phyloP scores from a whole-genome alignment of 805 yeast genomes.

The Huiozyma naganishii region DNA sequence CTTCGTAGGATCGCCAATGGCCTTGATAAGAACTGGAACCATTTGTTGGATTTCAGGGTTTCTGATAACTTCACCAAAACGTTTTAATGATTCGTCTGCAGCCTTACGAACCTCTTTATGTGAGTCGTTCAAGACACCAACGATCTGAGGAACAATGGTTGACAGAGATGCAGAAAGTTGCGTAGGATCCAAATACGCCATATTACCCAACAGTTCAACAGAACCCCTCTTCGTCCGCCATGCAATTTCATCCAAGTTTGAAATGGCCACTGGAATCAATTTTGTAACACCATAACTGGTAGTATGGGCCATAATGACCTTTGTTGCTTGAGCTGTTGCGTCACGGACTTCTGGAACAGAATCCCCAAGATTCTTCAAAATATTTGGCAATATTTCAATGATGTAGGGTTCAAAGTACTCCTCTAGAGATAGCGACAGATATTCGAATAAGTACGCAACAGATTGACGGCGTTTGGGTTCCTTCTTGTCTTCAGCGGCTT shows the following conservation, averaged over 20 bases:
- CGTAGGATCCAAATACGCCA: slow-evolving; percentile 95
- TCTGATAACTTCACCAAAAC: slow-evolving; percentile 93
- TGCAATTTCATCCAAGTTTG: slow-evolving; percentile 74
- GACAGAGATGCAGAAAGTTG: slow-evolving; percentile 86
- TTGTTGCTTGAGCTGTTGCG: slow-evolving; percentile 80
- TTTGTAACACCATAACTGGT: slow-evolving; percentile 87
- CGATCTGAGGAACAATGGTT: slow-evolving; percentile 90
- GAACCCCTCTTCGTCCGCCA: slow-evolving; percentile 98
- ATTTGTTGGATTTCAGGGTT: slow-evolving; percentile 93
- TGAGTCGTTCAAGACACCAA: slow-evolving; percentile 84
- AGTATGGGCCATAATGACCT: slow-evolving; percentile 78
- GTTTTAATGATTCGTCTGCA: slow-evolving; percentile 76
- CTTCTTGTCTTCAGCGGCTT: slow-evolving; percentile 82
- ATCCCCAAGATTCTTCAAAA: slow-evolving; percentile 79
- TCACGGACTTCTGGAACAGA: slow-evolving; percentile 73
- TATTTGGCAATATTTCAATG: slow-evolving; percentile 72
- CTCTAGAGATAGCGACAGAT: slow-evolving; percentile 68
- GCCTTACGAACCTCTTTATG: slow-evolving; percentile 96
- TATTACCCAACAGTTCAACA: slow-evolving; percentile 88
- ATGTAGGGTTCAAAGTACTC: slow-evolving; percentile 88
- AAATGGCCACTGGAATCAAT: slow-evolving; percentile 82
- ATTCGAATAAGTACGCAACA: slow-evolving; percentile 77
- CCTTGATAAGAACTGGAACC: slow-evolving; percentile 78
- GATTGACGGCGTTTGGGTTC: slow-evolving; percentile 70
- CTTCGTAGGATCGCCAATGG: slow-evolving; percentile 92